phyloP scores from a whole-genome alignment of 805 yeast species.

The Komagataella kurtzmanii region DNA sequence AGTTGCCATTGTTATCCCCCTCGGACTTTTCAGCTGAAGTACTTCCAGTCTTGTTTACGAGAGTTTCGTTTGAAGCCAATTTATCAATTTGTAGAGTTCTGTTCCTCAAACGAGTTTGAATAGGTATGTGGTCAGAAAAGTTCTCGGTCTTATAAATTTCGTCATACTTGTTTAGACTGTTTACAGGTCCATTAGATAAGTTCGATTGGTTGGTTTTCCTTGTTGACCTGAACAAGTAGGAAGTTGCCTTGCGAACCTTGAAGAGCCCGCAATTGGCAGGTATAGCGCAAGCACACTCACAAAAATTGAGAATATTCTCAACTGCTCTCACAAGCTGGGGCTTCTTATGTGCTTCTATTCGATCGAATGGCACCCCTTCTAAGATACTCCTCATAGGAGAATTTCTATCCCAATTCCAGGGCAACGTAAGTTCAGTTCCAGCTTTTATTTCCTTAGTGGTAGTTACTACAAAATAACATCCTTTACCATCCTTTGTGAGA shows the following conservation, averaged over 20 bases:
- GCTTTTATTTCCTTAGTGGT: constrained; percentile 42
- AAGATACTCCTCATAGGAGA: constrained; percentile 62
- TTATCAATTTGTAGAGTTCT: not conserved
- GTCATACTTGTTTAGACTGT: constrained; percentile 19
- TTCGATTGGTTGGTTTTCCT: constrained; percentile 20
- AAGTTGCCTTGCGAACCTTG: constrained; percentile 49
- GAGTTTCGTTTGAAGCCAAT: not conserved
- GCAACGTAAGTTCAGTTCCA: constrained; percentile 63
- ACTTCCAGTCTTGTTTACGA: not conserved
- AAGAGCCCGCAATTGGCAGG: constrained; percentile 39
- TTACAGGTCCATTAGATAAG: constrained; percentile 9
- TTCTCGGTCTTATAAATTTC: constrained; percentile 16
- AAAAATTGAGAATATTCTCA: constrained; percentile 45
- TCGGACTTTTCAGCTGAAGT: not conserved
- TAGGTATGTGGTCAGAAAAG: constrained; percentile 1
- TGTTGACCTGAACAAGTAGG: constrained; percentile 45
- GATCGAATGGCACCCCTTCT: constrained; percentile 34
- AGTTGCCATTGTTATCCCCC: not conserved
- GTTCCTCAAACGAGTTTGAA: not conserved
- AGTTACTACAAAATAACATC: constrained; percentile 29
- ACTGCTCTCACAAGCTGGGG: constrained; percentile 44
- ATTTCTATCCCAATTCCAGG: constrained; percentile 79
- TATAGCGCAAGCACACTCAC: constrained; percentile 49
- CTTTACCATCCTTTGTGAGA: constrained; percentile 16
- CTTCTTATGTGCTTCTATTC: constrained; percentile 37